Evolutionary conservation across 2,329 filamentous ascomycete species (phyloP).

Genomic region (Rutstroemia sp.): DNA sequence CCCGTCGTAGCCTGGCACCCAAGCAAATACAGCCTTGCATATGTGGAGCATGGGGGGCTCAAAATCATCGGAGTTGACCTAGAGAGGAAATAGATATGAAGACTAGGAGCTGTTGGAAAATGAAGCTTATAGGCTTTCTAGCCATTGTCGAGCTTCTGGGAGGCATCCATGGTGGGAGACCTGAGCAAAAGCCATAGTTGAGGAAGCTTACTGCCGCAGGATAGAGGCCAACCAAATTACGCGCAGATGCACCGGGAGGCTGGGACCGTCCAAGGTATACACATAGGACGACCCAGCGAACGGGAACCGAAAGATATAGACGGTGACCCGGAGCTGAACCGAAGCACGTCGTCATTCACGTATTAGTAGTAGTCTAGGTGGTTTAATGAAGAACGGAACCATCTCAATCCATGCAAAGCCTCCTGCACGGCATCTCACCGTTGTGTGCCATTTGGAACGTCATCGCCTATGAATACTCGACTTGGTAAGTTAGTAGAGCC

Average conservation of each 20-base stretch:
- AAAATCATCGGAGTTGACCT: conserved; percentile 48
- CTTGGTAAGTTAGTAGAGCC: background rate
- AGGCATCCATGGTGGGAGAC: background rate
- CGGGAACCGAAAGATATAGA: no score
- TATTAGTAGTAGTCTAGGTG: no score
- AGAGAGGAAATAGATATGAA: conserved; percentile 22
- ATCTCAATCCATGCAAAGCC: background rate
- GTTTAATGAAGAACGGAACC: background rate
- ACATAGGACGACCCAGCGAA: no score
- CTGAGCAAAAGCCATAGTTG: background rate
- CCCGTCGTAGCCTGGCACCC: conserved; percentile 71
- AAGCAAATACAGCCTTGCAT: conserved; percentile 65
- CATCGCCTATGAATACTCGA: background rate
- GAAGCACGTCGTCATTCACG: no score
- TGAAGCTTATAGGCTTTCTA: background rate
- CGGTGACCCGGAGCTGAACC: no score
- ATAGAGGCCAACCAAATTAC: no score
- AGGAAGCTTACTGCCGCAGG: background rate
- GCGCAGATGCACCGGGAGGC: no score
- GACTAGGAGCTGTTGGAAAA: background rate
- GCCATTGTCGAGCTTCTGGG: background rate
- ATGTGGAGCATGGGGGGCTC: conserved; percentile 55
- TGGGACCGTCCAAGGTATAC: no score
- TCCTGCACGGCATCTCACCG: background rate
- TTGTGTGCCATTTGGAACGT: background rate